These are phyloP conservation scores for Nemania sp. DNA, from an alignment of 2,329 filamentous ascomycete species.

Conservation along the genomic window DNA sequence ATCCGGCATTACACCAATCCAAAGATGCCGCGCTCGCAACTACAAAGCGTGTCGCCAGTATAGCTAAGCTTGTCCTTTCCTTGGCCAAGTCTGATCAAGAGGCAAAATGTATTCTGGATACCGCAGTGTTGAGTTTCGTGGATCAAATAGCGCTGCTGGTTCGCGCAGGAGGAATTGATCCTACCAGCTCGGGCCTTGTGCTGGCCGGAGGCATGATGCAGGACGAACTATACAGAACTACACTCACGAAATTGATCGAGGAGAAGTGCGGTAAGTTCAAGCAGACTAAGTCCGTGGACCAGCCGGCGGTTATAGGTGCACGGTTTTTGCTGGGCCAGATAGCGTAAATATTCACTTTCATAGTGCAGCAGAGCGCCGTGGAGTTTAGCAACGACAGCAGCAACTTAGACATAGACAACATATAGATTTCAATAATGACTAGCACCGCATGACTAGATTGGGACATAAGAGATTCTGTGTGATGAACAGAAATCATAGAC, in stretches of 20 bases:
- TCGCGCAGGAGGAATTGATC: neutral
- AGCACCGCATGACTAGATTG: no score
- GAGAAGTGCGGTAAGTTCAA: constrained; percentile 9
- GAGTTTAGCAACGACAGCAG: neutral
- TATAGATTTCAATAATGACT: neutral
- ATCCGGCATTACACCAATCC: neutral
- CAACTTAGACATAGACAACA: neutral
- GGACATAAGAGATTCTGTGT: no score
- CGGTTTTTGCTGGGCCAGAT: constrained; percentile 1
- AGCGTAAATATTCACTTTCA: neutral
- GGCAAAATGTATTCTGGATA: constrained; percentile 11
- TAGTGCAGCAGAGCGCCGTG: neutral
- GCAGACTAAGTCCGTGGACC: neutral
- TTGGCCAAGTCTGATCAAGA: constrained; percentile 10
- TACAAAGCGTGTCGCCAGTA: constrained; percentile 13
- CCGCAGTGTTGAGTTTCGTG: constrained; percentile 10
- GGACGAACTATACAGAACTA: constrained; percentile 9
- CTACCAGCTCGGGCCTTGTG: constrained; percentile 8
- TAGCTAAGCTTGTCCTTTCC: constrained; percentile 17
- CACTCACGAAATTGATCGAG: neutral
- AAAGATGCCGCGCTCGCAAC: neutral
- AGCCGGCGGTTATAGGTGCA: constrained; percentile 14
- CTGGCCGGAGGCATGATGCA: constrained; percentile 22
- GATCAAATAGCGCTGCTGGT: constrained; percentile 7
- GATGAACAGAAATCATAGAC: no score